A percentile compares a stretch with the other conserved stretches of the same genome.
phyloP scores from a whole-genome alignment of 139 green algal species.

The Cymbomonas tetramitiformis region DNA sequence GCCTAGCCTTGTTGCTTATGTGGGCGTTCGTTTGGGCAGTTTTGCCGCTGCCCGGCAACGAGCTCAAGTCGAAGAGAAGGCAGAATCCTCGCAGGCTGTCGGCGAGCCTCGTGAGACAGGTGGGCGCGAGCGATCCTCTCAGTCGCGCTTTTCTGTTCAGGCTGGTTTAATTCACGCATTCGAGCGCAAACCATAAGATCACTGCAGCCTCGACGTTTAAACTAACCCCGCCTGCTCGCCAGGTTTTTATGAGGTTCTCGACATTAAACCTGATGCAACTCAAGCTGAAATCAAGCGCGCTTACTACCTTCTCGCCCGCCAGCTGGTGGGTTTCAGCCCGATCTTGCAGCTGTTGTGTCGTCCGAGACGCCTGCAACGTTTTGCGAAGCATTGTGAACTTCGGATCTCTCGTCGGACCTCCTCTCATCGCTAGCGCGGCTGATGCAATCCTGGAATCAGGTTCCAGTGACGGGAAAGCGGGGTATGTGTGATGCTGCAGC shows the following conservation, averaged over 20 bases:
- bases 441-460: not conserved
- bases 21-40: too few relatives aligned
- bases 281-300: constrained; percentile 58
- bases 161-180: too few relatives aligned
- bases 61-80: not conserved
- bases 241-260: constrained; percentile 51
- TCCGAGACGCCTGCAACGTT: too few relatives aligned
- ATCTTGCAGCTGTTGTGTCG: too few relatives aligned
- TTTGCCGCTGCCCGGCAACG: too few relatives aligned
- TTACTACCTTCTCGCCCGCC: constrained; percentile 77
- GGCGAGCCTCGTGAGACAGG: not conserved
- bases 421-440: constrained; percentile 29
- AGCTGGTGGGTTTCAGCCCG: too few relatives aligned
- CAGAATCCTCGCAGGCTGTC: not conserved
- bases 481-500: too few relatives aligned
- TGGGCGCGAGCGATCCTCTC: not conserved
- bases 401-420: not conserved
- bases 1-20: too few relatives aligned
- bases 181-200: not conserved
- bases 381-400: too few relatives aligned
- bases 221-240: constrained; percentile 26
- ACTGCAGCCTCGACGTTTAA: not conserved
- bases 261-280: constrained; percentile 44
- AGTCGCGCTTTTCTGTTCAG: too few relatives aligned
- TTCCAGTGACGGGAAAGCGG: constrained; percentile 3